Evolutionary conservation across 495 filamentous ascomycete species (phyloP).

Genomic region (Xylaria venustula): DNA sequence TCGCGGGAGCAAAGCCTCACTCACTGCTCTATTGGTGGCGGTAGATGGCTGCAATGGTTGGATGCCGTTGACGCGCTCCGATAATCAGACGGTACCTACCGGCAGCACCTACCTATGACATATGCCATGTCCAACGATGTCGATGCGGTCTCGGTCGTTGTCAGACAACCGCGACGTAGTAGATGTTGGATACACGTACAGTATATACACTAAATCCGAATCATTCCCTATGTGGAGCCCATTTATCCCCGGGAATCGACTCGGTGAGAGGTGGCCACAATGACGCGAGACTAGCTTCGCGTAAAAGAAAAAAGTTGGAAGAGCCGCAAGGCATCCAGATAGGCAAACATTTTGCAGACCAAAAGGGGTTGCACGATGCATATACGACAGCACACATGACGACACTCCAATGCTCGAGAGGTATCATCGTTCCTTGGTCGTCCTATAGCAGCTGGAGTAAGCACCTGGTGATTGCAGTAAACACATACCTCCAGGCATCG

Average conservation of each 20-base stretch:
- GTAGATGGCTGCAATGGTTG: neutral
- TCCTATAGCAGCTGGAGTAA: too few species aligned
- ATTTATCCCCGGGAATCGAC: too few species aligned
- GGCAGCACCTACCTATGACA: neutral
- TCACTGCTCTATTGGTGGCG: neutral
- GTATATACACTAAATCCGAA: too few species aligned
- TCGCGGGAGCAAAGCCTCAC: conserved; percentile 11
- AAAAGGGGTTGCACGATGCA: neutral
- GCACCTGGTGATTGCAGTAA: too few species aligned
- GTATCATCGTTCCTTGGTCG: too few species aligned
- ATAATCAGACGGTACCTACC: too few species aligned
- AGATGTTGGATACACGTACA: too few species aligned
- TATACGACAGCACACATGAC: too few species aligned
- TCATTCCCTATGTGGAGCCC: too few species aligned
- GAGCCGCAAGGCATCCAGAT: conserved; percentile 11
- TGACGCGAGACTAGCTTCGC: neutral
- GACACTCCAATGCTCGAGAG: neutral
- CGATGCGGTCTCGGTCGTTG: neutral
- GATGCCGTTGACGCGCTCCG: neutral
- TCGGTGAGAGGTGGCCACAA: neutral
- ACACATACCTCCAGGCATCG: too few species aligned
- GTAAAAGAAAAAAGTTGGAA: neutral
- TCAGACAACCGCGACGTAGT: too few species aligned
- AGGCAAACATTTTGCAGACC: neutral
- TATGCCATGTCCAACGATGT: neutral